phyloP scores from a whole-genome alignment of 352 stramenopile species.

The Thalassiosira hispida region DNA sequence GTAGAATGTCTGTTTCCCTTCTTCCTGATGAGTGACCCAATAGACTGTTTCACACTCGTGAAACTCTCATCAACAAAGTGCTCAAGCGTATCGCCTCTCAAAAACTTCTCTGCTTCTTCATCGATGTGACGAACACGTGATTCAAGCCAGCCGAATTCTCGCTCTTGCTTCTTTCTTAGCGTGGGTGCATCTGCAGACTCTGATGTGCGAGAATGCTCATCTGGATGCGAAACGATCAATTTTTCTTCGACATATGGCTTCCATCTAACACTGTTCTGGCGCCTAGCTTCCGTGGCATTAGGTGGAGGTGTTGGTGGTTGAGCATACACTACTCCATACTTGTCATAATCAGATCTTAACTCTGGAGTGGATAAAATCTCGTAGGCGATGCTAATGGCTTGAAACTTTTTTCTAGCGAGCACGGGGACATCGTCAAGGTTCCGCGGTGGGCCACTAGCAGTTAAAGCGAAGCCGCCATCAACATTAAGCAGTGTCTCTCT shows the following conservation, averaged over 20 bases:
- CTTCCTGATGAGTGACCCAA: conserved; percentile 16
- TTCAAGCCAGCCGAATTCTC: conserved; percentile 15
- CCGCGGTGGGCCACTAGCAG: not conserved
- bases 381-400: conserved; percentile 44
- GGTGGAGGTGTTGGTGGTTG: not conserved
- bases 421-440: conserved; percentile 25
- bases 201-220: conserved; percentile 25
- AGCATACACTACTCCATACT: conserved; percentile 4
- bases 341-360: conserved; percentile 27
- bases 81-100: conserved; percentile 20
- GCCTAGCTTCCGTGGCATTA: not conserved
- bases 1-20: not conserved
- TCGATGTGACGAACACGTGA: conserved; percentile 9
- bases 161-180: conserved; percentile 12
- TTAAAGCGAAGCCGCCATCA: not conserved
- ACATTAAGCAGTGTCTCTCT: conserved; percentile 29
- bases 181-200: not conserved
- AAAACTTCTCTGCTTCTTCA: conserved; percentile 31
- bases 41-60: conserved; percentile 11
- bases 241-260: conserved; percentile 46
- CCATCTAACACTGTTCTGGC: conserved; percentile 40
- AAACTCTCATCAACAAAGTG: conserved; percentile 30
- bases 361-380: conserved; percentile 42
- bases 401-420: conserved; percentile 22
- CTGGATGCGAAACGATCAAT: conserved; percentile 30